These are phyloP conservation scores for Sanghuangporus weigelae DNA, from an alignment of 1,284 basidiomycete species.

Conservation along the genomic window DNA sequence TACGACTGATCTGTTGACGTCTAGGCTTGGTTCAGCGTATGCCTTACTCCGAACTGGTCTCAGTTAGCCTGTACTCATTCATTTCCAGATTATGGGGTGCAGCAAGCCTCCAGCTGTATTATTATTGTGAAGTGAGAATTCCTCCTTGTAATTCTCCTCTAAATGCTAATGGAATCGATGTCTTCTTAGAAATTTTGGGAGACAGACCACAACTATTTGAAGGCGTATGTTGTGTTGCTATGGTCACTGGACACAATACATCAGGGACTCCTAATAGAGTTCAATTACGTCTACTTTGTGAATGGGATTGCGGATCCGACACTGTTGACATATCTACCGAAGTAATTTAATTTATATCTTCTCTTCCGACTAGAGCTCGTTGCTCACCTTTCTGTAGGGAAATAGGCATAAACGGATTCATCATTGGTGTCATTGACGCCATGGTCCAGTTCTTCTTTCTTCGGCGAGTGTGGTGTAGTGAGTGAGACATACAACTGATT, in stretches of 20 bases:
- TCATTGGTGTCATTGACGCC: not conserved
- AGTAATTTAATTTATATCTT: not conserved
- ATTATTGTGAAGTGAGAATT: slow-evolving; percentile 5
- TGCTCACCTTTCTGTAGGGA: not conserved
- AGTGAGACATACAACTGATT: not conserved
- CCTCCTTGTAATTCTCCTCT: not conserved
- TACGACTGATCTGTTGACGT: not conserved
- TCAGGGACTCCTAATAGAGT: not conserved
- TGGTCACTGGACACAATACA: not conserved
- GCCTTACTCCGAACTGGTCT: not conserved
- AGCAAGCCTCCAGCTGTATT: slow-evolving; percentile 3
- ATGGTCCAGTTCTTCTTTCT: not conserved
- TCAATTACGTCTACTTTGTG: slow-evolving; percentile 7
- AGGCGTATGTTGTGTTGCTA: not conserved
- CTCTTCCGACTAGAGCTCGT: not conserved
- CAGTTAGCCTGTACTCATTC: not conserved
- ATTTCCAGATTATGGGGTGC: slow-evolving; percentile 11
- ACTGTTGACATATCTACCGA: not conserved
- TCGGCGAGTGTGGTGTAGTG: slow-evolving; percentile 3
- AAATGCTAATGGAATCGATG: too few relatives aligned
- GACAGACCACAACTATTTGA: not conserved
- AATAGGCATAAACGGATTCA: not conserved
- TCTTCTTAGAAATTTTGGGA: not conserved
- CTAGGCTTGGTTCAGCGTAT: not conserved
- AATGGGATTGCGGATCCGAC: not conserved